Conservation (phyloP, 2,329 filamentous ascomycete genomes). For the Colletotrichum falcatum region DNA sequence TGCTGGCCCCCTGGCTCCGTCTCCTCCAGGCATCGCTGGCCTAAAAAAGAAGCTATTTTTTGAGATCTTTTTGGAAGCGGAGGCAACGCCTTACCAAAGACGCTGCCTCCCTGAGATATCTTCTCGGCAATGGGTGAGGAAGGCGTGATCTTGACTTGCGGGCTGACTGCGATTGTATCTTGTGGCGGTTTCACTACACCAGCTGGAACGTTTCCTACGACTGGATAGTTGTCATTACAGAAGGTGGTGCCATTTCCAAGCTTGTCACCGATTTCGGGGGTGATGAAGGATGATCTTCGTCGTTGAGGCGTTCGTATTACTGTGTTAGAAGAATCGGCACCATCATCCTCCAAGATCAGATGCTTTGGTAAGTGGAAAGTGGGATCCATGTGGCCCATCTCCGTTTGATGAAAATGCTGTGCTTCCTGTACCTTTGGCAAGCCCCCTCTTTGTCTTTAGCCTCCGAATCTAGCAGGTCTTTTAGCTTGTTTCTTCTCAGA, state of each 20-base stretch:
- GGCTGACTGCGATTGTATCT: background rate
- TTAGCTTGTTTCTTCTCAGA: background rate
- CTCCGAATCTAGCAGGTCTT: conserved; percentile 6
- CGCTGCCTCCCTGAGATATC: background rate
- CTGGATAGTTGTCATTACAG: background rate
- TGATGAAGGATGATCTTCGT: conserved; percentile 39
- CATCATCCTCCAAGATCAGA: conserved; percentile 30
- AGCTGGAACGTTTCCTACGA: background rate
- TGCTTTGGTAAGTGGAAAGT: conserved; percentile 30
- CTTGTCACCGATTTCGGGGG: background rate
- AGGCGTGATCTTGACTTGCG: background rate
- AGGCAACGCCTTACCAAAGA: conserved; percentile 1
- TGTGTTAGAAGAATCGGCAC: conserved; percentile 51
- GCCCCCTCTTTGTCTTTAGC: background rate
- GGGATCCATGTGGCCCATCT: conserved; percentile 8
- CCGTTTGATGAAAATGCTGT: conserved; percentile 36
- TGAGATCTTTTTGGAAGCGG: background rate
- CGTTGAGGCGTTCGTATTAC: conserved; percentile 52
- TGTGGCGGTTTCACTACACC: background rate
- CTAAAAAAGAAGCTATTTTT: conserved; percentile 43
- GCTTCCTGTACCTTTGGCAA: conserved; percentile 1
- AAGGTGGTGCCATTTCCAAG: background rate
- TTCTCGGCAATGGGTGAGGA: background rate
- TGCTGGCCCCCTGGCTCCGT: conserved; percentile 12
- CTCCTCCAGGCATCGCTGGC: conserved; percentile 2